Evolutionary conservation across 2,329 filamentous ascomycete genomes (phyloP).

Genomic region (Botrytis porri): DNA sequence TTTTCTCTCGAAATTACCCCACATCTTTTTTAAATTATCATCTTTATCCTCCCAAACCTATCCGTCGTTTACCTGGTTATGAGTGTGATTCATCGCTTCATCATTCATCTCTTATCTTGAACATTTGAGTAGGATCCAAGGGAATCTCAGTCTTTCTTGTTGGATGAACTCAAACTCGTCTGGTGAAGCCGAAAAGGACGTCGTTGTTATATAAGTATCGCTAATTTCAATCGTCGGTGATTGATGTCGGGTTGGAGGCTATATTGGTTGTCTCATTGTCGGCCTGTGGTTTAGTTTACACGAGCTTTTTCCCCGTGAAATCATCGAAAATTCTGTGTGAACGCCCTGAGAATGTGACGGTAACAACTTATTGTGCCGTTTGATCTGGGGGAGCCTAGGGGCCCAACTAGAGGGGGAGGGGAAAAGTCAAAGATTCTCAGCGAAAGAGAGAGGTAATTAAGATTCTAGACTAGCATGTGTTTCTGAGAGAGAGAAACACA

Average conservation of each 20-base stretch:
- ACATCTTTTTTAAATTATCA: not conserved
- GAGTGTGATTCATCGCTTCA: not conserved
- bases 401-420: no score
- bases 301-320: not conserved
- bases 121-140: not conserved
- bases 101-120: not conserved
- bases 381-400: not conserved
- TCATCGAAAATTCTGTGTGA: no score
- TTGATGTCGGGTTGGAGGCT: fast-evolving
- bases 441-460: fast-evolving
- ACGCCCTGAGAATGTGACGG: not conserved
- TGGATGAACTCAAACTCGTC: not conserved
- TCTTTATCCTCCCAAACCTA: not conserved
- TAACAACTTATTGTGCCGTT: not conserved
- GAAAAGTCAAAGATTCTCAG: not conserved
- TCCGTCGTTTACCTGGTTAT: not conserved
- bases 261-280: not conserved
- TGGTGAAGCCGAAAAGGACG: not conserved
- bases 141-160: not conserved
- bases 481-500: not conserved
- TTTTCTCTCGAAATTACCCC: not conserved
- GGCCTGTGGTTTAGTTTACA: fast-evolving
- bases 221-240: not conserved
- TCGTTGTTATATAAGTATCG: not conserved
- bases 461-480: not conserved